Evolutionary conservation across 2,329 filamentous ascomycete species (phyloP).

Genomic region (Exophiala aquamarina): DNA sequence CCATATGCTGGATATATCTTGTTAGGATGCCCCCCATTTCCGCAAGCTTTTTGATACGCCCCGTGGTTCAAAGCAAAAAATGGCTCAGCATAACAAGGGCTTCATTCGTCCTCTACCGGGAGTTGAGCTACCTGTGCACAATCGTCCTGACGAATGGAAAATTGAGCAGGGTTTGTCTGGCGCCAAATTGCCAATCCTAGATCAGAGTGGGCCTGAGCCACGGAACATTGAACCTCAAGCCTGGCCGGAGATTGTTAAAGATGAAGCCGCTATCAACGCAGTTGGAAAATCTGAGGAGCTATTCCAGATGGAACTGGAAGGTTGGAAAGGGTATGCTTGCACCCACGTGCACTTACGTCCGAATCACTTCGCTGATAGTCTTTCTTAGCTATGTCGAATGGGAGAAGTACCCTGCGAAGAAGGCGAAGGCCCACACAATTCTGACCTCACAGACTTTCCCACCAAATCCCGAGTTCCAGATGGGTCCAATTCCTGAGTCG

Average conservation of each 20-base stretch:
- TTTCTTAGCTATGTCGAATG: slow-evolving; percentile 67
- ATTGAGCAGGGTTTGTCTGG: slow-evolving; percentile 52
- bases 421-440: slow-evolving; percentile 57
- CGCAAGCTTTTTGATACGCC: too few species aligned
- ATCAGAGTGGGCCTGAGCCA: slow-evolving; percentile 44
- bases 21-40: too few species aligned
- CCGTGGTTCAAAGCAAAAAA: too few species aligned
- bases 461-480: slow-evolving; percentile 54
- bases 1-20: too few species aligned
- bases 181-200: slow-evolving; percentile 47
- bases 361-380: too few species aligned
- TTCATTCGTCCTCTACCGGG: too few species aligned
- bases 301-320: slow-evolving; percentile 45
- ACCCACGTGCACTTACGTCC: too few species aligned
- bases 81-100: too few species aligned
- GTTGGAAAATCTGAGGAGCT: slow-evolving; percentile 41
- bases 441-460: slow-evolving; percentile 54
- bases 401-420: slow-evolving; percentile 69
- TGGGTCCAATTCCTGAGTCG: slow-evolving; percentile 54
- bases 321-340: slow-evolving; percentile 46
- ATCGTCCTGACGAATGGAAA: slow-evolving; percentile 49
- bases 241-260: slow-evolving; percentile 35
- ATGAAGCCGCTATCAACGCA: slow-evolving; percentile 42
- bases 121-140: neutral
- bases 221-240: slow-evolving; percentile 29